Evolutionary conservation across 495 filamentous ascomycete species (phyloP).

Genomic region (Tuber microsphaerosporum): DNA sequence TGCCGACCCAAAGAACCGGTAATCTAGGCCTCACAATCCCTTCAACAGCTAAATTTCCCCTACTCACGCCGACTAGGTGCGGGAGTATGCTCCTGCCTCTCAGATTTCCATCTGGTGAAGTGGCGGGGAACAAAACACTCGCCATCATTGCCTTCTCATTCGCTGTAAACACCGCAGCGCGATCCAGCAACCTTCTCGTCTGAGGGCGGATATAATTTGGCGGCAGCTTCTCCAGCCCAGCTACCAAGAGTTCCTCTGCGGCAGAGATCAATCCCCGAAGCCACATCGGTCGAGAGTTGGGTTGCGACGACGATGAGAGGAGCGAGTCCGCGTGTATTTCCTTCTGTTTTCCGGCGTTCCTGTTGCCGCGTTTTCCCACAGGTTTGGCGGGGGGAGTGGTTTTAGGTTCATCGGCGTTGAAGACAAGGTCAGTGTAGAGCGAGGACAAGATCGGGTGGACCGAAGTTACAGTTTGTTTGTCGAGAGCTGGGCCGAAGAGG

Average conservation of each 20-base stretch:
- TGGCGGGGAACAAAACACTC: slow-evolving; percentile 35
- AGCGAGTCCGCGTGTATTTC: slow-evolving; percentile 32
- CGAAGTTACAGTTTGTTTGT: slow-evolving; percentile 12
- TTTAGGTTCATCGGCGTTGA: background rate
- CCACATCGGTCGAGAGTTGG: background rate
- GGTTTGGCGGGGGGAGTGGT: slow-evolving; percentile 7
- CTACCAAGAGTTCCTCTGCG: slow-evolving; percentile 24
- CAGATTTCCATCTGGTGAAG: slow-evolving; percentile 1
- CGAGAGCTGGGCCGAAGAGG: slow-evolving; percentile 24
- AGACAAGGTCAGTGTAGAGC: slow-evolving; percentile 31
- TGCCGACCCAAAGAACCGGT: slow-evolving; percentile 38
- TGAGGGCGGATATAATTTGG: slow-evolving; percentile 27
- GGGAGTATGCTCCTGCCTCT: slow-evolving; percentile 30
- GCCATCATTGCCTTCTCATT: slow-evolving; percentile 37
- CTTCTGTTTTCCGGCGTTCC: slow-evolving; percentile 9
- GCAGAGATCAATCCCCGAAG: slow-evolving; percentile 14
- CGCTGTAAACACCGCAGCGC: slow-evolving; percentile 34
- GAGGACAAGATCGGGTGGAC: slow-evolving; percentile 22
- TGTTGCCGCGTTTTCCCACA: slow-evolving; percentile 14
- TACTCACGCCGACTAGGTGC: slow-evolving; percentile 28
- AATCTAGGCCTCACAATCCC: slow-evolving; percentile 37
- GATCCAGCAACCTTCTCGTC: slow-evolving; percentile 34
- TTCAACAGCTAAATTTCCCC: slow-evolving; percentile 14
- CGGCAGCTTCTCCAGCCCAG: slow-evolving; percentile 25
- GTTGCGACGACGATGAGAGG: background rate